phyloP scores from a whole-genome alignment of 2,329 filamentous ascomycete species.

The Knufia fluminis region DNA sequence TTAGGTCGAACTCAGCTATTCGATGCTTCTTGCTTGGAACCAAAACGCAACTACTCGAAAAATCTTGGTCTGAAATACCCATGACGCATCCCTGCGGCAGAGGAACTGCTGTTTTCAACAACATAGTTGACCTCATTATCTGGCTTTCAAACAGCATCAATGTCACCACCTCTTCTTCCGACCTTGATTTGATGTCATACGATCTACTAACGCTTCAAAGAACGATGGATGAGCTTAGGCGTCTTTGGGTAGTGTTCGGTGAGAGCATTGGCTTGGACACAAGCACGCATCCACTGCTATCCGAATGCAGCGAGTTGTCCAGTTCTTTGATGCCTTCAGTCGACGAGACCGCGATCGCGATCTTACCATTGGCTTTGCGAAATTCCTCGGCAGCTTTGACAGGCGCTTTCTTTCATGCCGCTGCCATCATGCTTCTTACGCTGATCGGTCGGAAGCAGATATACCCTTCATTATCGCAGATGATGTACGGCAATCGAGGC shows the following conservation, averaged over 20 bases:
- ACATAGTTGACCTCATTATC: neutral
- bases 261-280: neutral
- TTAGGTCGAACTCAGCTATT: slow-evolving; percentile 5
- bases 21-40: neutral
- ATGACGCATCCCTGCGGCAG: neutral
- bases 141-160: neutral
- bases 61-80: neutral
- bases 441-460: neutral
- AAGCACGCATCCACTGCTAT: neutral
- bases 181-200: neutral
- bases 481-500: neutral
- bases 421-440: neutral
- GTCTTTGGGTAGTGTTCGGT: neutral
- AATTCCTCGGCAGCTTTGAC: neutral
- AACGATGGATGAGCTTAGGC: neutral
- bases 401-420: neutral
- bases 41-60: neutral
- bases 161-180: neutral
- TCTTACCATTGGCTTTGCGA: neutral
- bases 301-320: neutral
- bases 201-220: neutral
- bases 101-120: neutral
- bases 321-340: neutral
- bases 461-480: neutral
- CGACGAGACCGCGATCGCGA: neutral